Base-by-base conservation (phyloP, 2,329 filamentous ascomycete genomes). In the Diaporthe sp. region DNA sequence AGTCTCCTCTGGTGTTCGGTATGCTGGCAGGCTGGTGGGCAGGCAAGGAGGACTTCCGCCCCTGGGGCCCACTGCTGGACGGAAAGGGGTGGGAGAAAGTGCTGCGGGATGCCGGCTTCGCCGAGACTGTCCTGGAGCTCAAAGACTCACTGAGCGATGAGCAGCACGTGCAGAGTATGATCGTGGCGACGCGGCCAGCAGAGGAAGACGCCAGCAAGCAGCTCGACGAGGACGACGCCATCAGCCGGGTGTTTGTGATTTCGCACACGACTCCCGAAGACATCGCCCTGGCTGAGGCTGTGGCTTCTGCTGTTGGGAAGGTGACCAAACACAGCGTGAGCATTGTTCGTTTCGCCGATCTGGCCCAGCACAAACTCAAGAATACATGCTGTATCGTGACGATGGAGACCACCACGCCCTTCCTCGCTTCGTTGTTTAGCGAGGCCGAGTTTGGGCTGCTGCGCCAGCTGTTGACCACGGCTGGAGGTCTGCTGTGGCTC, bases 11-110 rank as follows among this genome's bases (percentile, higher is more conserved):
- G 38, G 80, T 84, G 74, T 85, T 85, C 64, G 83, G 83, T 8
- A 77, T 79, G 13, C 77, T 85, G 15, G 77, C 81, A 4, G 83
- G 82, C n/a, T 85, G 84, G 83, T 85, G 84, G 83, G 77, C 82
- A 47, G 61, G 35, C 19, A 60, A 40, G 42, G 61, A 72, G 52
- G 72, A 74, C 64, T 74, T 74, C 72, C 72, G 72, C 30, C 68
- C 68, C 35, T 71, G 69, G 60, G 73, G 73, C 60, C 73, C 72
- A 10, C 64, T 74, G 64, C 64, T 74, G 54, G 55, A 58, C 55
- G 69, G 55, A 1, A 58, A 72, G 9, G 74, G 72, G 2, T 76
- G 74, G 74, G 40, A 72, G 28, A 9, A 12, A 4, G 72, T 74
- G n/a, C 60, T 76, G 42, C 72, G 60, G n/a, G 30, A 74, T 25